Conservation (phyloP, 208 protist species). For the Herpetomonas samuelpessoai region DNA sequence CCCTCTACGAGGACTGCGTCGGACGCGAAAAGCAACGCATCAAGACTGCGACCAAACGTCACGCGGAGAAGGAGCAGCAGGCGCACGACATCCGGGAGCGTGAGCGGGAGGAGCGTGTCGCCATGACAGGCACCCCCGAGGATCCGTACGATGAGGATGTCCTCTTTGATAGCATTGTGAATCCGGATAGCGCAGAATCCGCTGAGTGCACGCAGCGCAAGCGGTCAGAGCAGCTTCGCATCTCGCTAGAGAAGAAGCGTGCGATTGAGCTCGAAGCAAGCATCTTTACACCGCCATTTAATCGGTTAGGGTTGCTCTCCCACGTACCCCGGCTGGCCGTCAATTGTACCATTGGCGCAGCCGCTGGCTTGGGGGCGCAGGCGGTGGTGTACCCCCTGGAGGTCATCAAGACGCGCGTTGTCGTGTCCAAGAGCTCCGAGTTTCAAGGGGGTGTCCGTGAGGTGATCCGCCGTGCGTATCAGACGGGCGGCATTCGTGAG, state of each 20-base stretch:
- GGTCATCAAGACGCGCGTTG: slow-evolving; percentile 89
- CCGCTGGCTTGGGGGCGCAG: slow-evolving; percentile 84
- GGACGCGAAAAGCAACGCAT: slow-evolving; percentile 47
- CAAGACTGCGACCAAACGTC: slow-evolving; percentile 13
- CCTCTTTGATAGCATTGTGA: not conserved
- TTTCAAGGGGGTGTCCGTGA: slow-evolving; percentile 64
- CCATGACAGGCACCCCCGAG: slow-evolving; percentile 28
- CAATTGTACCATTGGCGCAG: slow-evolving; percentile 83
- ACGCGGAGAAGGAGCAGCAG: slow-evolving; percentile 23
- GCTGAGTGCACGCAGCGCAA: not conserved
- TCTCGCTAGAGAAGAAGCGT: slow-evolving; percentile 15
- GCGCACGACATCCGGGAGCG: slow-evolving; percentile 24
- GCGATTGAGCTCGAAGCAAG: slow-evolving; percentile 40
- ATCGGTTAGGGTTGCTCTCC: slow-evolving; percentile 32
- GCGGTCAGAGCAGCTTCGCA: not conserved
- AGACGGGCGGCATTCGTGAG: slow-evolving; percentile 59
- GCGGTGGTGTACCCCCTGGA: slow-evolving; percentile 87
- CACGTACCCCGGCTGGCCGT: slow-evolving; percentile 64
- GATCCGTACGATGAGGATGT: slow-evolving; percentile 10
- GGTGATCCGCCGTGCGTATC: slow-evolving; percentile 58
- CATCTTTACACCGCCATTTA: slow-evolving; percentile 62
- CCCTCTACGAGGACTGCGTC: slow-evolving; percentile 76
- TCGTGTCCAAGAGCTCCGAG: slow-evolving; percentile 68
- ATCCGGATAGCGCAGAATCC: not conserved
- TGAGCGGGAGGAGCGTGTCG: slow-evolving; percentile 29